These are phyloP conservation scores for Flaveria bidentis DNA, from an alignment of 129 eudicot species.

Conservation along the genomic window DNA sequence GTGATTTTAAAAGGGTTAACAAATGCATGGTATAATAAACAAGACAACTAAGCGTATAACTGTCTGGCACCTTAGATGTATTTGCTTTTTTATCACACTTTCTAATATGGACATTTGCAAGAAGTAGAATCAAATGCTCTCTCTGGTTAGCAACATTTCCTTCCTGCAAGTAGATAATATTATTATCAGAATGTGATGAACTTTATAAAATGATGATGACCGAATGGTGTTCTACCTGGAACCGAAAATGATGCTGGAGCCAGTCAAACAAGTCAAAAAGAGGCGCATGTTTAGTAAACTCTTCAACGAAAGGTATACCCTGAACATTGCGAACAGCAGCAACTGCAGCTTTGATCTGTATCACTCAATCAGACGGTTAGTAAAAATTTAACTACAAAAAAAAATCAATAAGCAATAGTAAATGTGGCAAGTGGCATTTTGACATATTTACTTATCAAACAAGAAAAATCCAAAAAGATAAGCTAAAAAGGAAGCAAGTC, in stretches of 20 bases:
- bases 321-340: conserved; percentile 68
- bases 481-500: not conserved
- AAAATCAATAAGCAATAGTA: not conserved
- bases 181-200: conserved; percentile 7
- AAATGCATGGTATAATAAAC: not conserved
- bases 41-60: not conserved
- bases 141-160: conserved; percentile 94
- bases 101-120: conserved; percentile 80
- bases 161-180: conserved; percentile 44
- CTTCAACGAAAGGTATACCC: conserved; percentile 83
- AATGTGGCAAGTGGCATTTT: too few species aligned
- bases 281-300: conserved; percentile 38
- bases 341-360: conserved; percentile 82
- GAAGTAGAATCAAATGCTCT: conserved; percentile 89
- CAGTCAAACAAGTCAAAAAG: conserved; percentile 76
- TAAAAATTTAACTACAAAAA: too few species aligned
- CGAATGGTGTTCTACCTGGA: conserved; percentile 61
- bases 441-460: not conserved
- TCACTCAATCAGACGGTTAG: conserved; percentile 17
- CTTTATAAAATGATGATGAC: not conserved
- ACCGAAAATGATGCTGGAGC: conserved; percentile 80
- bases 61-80: conserved; percentile 49
- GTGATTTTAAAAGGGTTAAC: conserved; percentile 22
- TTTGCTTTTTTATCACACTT: conserved; percentile 48
- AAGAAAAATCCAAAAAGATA: not conserved